Conservation (phyloP, 129 eudicot species). For the Artemisia tridentata region DNA sequence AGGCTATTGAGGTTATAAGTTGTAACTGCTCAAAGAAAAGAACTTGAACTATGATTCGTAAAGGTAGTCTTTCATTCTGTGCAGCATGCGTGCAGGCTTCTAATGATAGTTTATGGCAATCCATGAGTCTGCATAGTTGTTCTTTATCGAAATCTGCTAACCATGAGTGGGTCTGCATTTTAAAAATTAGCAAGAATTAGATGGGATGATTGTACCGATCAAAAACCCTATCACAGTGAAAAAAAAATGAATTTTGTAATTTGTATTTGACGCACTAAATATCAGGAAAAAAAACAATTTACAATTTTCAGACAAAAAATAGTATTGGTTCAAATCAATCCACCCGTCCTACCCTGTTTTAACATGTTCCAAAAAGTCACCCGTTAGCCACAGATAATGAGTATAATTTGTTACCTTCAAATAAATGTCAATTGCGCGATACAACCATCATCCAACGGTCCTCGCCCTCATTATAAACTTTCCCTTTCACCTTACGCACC, state of each 20-base stretch:
- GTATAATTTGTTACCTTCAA: too few species aligned
- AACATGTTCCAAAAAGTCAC: too few species aligned
- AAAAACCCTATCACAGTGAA: neutral
- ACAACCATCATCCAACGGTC: too few species aligned
- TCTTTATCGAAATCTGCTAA: constrained; percentile 80
- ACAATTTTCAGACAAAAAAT: neutral
- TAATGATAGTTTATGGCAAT: constrained; percentile 89
- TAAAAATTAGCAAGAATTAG: constrained; percentile 9
- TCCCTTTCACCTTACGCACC: too few species aligned
- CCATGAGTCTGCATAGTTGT: too few species aligned
- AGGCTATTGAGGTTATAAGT: too few species aligned
- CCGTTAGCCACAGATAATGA: too few species aligned
- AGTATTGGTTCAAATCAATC: neutral
- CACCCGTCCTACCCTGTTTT: too few species aligned
- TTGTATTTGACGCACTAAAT: neutral
- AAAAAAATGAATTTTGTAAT: neutral
- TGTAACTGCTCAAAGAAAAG: too few species aligned
- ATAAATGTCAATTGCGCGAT: too few species aligned
- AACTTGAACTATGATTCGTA: constrained; percentile 86
- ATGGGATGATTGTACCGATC: constrained; percentile 3
- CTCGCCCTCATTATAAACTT: too few species aligned
- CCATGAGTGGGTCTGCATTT: constrained; percentile 91
- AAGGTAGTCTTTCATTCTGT: constrained; percentile 85
- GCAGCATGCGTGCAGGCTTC: constrained; percentile 99
- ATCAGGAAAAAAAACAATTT: too few species aligned